These are phyloP conservation scores for Colletotrichum sansevieriae DNA, from an alignment of 2,329 filamentous ascomycete genomes.

Conservation along the genomic window DNA sequence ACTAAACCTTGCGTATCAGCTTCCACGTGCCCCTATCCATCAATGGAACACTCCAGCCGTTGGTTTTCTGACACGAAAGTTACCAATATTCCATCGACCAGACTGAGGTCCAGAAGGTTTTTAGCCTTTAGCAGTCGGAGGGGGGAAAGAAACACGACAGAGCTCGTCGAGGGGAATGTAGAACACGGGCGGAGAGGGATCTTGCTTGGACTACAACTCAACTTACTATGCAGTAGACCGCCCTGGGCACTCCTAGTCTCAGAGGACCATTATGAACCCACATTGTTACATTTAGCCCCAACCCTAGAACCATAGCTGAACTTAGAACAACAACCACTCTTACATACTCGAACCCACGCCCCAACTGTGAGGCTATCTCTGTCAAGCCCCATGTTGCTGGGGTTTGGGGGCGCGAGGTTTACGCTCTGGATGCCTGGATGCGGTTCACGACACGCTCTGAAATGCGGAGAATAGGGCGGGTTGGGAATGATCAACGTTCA, in stretches of 20 bases:
- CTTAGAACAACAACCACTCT: too few species aligned
- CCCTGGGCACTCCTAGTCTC: constrained; percentile 6
- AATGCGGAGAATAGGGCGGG: background rate
- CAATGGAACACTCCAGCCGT: background rate
- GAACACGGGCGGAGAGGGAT: background rate
- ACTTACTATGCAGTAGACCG: background rate
- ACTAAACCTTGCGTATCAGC: background rate
- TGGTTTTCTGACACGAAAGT: background rate
- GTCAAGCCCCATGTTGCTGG: too few species aligned
- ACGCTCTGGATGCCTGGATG: background rate
- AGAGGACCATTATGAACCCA: too few species aligned
- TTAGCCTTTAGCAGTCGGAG: background rate
- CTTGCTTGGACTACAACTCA: background rate
- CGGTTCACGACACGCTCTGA: background rate
- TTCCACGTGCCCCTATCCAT: background rate
- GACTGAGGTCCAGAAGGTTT: background rate
- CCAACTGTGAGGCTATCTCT: too few species aligned
- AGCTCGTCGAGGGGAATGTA: background rate
- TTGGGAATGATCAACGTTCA: too few species aligned
- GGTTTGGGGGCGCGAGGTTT: too few species aligned
- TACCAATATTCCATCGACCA: background rate
- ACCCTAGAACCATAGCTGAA: too few species aligned
- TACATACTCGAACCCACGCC: too few species aligned
- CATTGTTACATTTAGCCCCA: too few species aligned
- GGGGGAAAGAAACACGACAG: background rate